These are phyloP conservation scores for Macrotyloma uniflorum DNA, from an alignment of 306 rosid species.

Conservation along the genomic window DNA sequence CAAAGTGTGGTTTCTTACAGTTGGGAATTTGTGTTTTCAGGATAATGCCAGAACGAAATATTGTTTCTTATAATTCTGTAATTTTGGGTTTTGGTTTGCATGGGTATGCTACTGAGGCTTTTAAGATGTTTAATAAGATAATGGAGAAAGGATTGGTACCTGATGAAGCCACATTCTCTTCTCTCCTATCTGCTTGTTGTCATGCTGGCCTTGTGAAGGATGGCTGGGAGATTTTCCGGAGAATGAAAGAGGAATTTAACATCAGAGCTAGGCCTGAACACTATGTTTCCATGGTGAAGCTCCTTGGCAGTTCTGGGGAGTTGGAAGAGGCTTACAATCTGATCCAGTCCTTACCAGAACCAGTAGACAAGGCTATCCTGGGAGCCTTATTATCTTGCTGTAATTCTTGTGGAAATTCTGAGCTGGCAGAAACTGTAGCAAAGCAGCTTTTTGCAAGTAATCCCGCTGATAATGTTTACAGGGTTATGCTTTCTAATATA, in stretches of 20 bases:
- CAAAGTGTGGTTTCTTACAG: conserved; percentile 74
- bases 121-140: conserved; percentile 58
- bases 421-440: conserved; percentile 76
- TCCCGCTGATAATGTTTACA: conserved; percentile 55
- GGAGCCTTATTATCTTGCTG: conserved; percentile 90
- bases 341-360: conserved; percentile 63
- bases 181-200: conserved; percentile 84
- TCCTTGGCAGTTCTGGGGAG: conserved; percentile 78
- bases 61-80: conserved; percentile 73
- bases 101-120: conserved; percentile 73
- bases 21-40: conserved; percentile 62
- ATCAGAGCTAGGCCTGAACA: conserved; percentile 69
- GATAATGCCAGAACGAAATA: conserved; percentile 59
- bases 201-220: conserved; percentile 79
- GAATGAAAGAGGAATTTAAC: conserved; percentile 68
- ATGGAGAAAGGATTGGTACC: conserved; percentile 57
- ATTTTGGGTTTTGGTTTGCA: conserved; percentile 80
- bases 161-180: conserved; percentile 80
- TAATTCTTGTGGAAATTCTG: conserved; percentile 62
- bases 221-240: conserved; percentile 64
- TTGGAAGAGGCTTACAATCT: conserved; percentile 82
- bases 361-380: conserved; percentile 78
- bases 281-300: conserved; percentile 86
- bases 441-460: conserved; percentile 53
- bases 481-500: conserved; percentile 78